Evolutionary conservation across 495 filamentous ascomycete genomes (phyloP), one percentile per base, ranked within the genome.

Genomic region (Chaetomidium leptoderma): DNA sequence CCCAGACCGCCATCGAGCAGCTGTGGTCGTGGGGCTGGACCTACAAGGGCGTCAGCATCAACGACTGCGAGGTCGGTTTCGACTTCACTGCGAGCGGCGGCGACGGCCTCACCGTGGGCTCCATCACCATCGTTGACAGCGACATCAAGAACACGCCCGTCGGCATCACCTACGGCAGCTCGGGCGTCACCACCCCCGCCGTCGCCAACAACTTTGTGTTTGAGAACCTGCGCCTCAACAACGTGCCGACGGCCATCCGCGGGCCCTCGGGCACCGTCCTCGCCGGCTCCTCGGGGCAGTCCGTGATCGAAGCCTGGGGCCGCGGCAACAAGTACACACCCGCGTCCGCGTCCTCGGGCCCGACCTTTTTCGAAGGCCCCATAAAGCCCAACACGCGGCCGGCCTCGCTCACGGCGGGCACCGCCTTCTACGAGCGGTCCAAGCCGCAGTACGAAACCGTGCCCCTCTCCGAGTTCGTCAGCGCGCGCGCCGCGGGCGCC

Each of bases 91-190:
- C 55, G 2, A 57, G 59, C 11, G 53, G 45, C 23, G 43, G 39
- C 2, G 57, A 52, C 17, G 43, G 24, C 32, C 83, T 87, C 68
- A 79, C 77, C 16, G 88, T 90, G 33, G 87, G 88, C 49, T 89
- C 87, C 0, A 80, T 91, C 32, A 72, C 88, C 47, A 76, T 97
- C 59, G 78, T 91, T 19, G 92, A 97, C 73, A 89, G 84, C 70
- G 82, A 72, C 2, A 84, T 96, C 63, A 84, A 72, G 46, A 84
- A 88, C 69, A 90, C 86, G 2, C 79, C 81, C 7, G 65, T 79
- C 61, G 72, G 78, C 58, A 70, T 76, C 56, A 66, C 70, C 37
- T 71, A 74, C 53, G 81, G 77, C 62, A 72, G 81, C 66, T 68
- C 70, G 43, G 70, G 80, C 53, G 77, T 74, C 52, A 69, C 70